phyloP scores from a whole-genome alignment of 1,284 basidiomycete genomes.

The Moesziomyces parantarcticus region DNA sequence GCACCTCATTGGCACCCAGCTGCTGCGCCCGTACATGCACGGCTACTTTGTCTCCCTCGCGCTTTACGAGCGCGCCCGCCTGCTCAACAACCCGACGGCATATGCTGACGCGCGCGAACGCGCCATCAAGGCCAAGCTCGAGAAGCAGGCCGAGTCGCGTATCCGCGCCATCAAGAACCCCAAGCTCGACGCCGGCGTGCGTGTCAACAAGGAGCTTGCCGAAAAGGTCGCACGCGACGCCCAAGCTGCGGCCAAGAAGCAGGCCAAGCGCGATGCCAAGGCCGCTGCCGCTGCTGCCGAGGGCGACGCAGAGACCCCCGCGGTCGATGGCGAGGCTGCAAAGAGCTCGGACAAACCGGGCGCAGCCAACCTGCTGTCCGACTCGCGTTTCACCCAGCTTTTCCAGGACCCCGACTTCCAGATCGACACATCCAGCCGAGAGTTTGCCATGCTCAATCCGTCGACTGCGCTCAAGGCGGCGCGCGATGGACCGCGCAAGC shows the following conservation, averaged over 20 bases:
- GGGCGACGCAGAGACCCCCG: constrained; percentile 46
- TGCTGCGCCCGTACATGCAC: constrained; percentile 99
- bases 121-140: constrained; percentile 86
- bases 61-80: constrained; percentile 92
- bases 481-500: constrained; percentile 65
- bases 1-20: constrained; percentile 90
- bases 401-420: constrained; percentile 95
- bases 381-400: constrained; percentile 88
- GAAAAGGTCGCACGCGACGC: constrained; percentile 82
- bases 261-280: constrained; percentile 52
- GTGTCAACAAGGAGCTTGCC: constrained; percentile 92
- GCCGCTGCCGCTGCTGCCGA: constrained; percentile 51
- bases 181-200: constrained; percentile 69
- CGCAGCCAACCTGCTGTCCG: constrained; percentile 74
- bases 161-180: constrained; percentile 74
- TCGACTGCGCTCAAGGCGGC: constrained; percentile 72
- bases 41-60: constrained; percentile 97
- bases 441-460: constrained; percentile 91
- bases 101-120: constrained; percentile 93
- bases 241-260: constrained; percentile 74
- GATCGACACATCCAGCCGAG: constrained; percentile 86
- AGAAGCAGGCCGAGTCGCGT: constrained; percentile 89
- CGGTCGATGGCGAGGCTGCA: constrained; percentile 68
- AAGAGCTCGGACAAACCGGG: constrained; percentile 57
- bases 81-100: constrained; percentile 94